phyloP scores from a whole-genome alignment of 192 early-diverging fungal genomes.

The Pilobolus umbonatus region DNA sequence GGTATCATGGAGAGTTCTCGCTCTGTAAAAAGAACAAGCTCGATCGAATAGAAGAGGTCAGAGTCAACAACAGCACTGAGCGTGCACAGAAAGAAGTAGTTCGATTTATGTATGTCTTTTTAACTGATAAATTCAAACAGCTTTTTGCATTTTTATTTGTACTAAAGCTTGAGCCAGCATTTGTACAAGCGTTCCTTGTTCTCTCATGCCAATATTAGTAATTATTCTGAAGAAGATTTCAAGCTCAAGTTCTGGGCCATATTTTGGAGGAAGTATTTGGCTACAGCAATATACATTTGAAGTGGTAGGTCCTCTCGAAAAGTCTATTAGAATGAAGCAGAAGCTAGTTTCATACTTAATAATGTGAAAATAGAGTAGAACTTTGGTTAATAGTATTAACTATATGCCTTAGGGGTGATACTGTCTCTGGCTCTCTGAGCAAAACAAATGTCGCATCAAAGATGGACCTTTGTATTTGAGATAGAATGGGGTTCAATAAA shows the following conservation, averaged over 20 bases:
- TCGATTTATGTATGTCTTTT: neutral
- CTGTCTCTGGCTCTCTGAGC: neutral
- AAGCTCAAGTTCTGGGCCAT: neutral
- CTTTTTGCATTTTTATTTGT: neutral
- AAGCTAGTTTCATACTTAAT: neutral
- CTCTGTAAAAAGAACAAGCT: neutral
- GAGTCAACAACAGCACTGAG: neutral
- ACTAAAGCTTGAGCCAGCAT: neutral
- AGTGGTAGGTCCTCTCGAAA: constrained; percentile 1
- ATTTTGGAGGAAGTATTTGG: neutral
- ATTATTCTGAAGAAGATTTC: constrained; percentile 1
- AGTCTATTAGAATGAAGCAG: neutral
- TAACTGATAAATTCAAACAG: neutral
- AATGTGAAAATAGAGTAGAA: neutral
- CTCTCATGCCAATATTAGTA: neutral
- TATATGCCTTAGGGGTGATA: neutral
- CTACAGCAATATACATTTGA: neutral
- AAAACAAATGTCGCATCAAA: neutral
- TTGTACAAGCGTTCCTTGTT: neutral
- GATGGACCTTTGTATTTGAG: neutral
- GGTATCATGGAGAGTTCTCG: neutral
- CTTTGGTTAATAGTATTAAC: neutral
- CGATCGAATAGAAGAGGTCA: neutral
- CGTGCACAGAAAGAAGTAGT: neutral
- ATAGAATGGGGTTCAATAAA: no score